phyloP scores from a whole-genome alignment of 768 basidiomycete genomes.

The Termitomyces sp. region DNA sequence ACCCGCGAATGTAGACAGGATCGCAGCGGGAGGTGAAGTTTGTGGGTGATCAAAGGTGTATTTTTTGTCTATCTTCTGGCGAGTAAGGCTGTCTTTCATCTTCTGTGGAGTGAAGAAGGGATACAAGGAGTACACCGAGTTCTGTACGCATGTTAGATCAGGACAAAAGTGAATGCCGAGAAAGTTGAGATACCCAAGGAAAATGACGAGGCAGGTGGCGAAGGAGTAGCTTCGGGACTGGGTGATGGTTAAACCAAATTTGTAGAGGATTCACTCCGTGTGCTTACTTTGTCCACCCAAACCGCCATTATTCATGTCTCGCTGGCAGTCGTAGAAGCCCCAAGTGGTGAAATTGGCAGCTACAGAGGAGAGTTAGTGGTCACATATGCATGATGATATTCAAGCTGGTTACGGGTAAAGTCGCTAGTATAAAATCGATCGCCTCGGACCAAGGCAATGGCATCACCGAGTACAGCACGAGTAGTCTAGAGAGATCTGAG shows the following conservation, averaged over 20 bases:
- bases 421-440: slow-evolving; percentile 53
- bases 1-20: slow-evolving; percentile 32
- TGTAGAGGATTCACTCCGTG: too few relatives aligned
- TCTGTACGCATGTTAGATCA: neutral
- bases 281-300: slow-evolving; percentile 17
- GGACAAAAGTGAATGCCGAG: neutral
- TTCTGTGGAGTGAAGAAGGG: slow-evolving; percentile 46
- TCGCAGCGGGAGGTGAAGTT: slow-evolving; percentile 24
- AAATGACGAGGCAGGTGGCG: slow-evolving; percentile 22
- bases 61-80: slow-evolving; percentile 35
- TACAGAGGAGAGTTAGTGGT: slow-evolving; percentile 27
- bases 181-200: slow-evolving; percentile 15
- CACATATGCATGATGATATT: neutral
- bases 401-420: slow-evolving; percentile 39
- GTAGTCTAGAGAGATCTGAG: slow-evolving; percentile 31
- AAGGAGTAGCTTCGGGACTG: slow-evolving; percentile 21
- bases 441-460: slow-evolving; percentile 49
- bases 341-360: slow-evolving; percentile 48
- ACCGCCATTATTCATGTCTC: slow-evolving; percentile 34
- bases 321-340: slow-evolving; percentile 50
- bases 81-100: slow-evolving; percentile 34
- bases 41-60: slow-evolving; percentile 43
- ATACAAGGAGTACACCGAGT: slow-evolving; percentile 19
- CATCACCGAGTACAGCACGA: slow-evolving; percentile 51
- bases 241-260: too few relatives aligned